A percentile compares a stretch with the other conserved stretches of the same genome.
Evolutionary conservation across 2,329 filamentous ascomycete genomes (phyloP).

Genomic region (Setomelanomma holmii): DNA sequence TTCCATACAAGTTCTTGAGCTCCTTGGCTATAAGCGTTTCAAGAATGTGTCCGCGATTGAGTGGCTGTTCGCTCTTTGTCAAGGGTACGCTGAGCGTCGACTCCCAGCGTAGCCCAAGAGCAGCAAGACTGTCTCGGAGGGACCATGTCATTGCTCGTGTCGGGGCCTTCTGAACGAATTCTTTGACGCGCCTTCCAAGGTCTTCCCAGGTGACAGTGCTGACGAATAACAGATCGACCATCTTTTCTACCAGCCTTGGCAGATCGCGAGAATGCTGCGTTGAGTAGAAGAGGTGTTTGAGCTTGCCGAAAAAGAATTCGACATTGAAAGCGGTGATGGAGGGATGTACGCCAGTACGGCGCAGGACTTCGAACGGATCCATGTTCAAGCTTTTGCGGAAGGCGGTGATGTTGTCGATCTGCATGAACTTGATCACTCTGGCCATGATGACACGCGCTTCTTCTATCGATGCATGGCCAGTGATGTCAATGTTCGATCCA

Average conservation of each 20-base stretch:
- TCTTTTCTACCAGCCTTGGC: conserved; percentile 10
- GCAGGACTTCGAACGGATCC: conserved; percentile 15
- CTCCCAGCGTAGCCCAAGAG: conserved; percentile 26
- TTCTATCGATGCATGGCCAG: conserved; percentile 26
- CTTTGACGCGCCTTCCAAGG: conserved; percentile 22
- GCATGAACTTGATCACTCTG: conserved; percentile 21
- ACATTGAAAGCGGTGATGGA: conserved; percentile 30
- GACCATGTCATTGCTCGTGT: conserved; percentile 31
- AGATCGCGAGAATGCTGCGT: conserved; percentile 5
- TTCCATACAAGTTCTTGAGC: conserved; percentile 25
- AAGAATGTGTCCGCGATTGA: conserved; percentile 17
- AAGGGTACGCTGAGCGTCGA: conserved; percentile 15
- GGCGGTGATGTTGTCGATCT: not conserved
- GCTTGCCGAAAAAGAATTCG: conserved; percentile 27
- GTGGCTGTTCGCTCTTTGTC: conserved; percentile 7
- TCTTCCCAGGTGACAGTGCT: conserved; percentile 20
- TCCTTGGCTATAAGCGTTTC: conserved; percentile 29
- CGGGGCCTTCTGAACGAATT: conserved; percentile 24
- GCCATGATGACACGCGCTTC: conserved; percentile 32
- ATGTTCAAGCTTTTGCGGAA: conserved; percentile 5
- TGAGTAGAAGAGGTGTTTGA: conserved; percentile 18
- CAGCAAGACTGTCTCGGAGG: conserved; percentile 26
- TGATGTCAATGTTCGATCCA: conserved; percentile 26
- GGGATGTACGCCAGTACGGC: conserved; percentile 28
- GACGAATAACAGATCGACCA: conserved; percentile 22